Evolutionary conservation across 2,329 filamentous ascomycete genomes (phyloP), one percentile per base, ranked within the genome.

Genomic region (Fusarium musae): DNA sequence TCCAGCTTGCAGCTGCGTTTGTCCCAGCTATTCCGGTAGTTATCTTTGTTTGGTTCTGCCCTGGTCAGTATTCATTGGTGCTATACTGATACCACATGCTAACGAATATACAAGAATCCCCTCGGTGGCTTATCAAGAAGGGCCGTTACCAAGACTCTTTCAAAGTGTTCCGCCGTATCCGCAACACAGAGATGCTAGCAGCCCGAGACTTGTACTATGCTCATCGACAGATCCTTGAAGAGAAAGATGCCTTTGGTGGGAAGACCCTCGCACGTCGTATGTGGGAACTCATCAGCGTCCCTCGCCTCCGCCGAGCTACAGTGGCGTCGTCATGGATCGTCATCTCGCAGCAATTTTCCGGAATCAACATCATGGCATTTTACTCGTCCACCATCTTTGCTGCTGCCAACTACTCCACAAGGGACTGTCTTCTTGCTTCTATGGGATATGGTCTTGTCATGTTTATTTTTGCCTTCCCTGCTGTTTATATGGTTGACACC

Each of bases 111-210:
- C 13, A 16, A 75, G 89, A 92, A 75, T 91, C 89, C 1, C 90
- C 90, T 10, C 85, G 90, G 56, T 92, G 90, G 90, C 86, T 87
- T 50, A 89, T 92, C 80, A 91, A 90, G 74, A 91, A 91, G 73
- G 84, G 85, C 12, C 83, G 83, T 39, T 87, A 89, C 74, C 72
- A 70, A 12, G 82, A 88, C 32, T 89, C 91, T 4, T 91, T 87
- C 76, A 75, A 82, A 23, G 88, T 88, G 3, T 84, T 92, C 5
- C 81, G 85, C 17, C 83, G 84, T 7, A 83, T 92, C 10, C 87
- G 90, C 21, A 90, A 90, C 70, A 85, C 85, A 1, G 82, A 86
- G 5, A 78, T 92, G 17, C 87, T 90, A 74, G 89, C 90, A 5
- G 89, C 89, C 0, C 86, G 89, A 2, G 90, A 92, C 69, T 79